Evolutionary conservation across 1,284 basidiomycete genomes (phyloP).

Genomic region (Cryptococcus neoformans): DNA sequence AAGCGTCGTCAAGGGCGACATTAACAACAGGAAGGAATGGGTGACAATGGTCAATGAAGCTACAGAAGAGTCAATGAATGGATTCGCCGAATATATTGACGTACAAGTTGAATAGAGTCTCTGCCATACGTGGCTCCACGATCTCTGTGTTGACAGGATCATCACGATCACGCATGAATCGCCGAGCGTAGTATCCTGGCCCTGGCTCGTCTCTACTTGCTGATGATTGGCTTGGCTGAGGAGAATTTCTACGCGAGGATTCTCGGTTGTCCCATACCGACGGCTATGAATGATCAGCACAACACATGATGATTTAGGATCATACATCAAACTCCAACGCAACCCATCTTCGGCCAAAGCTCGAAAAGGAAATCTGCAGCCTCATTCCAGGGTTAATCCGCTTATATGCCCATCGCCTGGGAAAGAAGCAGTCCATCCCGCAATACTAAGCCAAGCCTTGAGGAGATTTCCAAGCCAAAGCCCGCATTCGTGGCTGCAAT

Average conservation of each 20-base stretch:
- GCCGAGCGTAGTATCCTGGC: constrained; percentile 11
- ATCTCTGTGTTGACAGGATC: constrained; percentile 29
- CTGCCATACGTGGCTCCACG: constrained; percentile 20
- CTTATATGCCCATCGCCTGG: too few relatives aligned
- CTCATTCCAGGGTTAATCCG: too few relatives aligned
- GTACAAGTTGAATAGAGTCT: constrained; percentile 21
- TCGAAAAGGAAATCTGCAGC: background rate
- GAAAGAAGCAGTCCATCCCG: too few relatives aligned
- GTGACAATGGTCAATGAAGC: constrained; percentile 32
- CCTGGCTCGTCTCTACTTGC: constrained; percentile 16
- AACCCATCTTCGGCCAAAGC: too few relatives aligned
- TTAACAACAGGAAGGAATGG: constrained; percentile 30
- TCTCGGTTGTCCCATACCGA: constrained; percentile 32
- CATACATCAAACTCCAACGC: background rate
- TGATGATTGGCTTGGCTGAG: constrained; percentile 12
- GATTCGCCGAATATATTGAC: background rate
- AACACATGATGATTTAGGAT: background rate
- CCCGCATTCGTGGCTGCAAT: too few relatives aligned
- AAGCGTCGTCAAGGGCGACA: constrained; percentile 23
- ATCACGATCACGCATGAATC: constrained; percentile 19
- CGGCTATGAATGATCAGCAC: constrained; percentile 10
- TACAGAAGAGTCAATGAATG: background rate
- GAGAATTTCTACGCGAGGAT: constrained; percentile 19
- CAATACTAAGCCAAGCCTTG: too few relatives aligned
- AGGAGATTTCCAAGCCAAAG: too few relatives aligned